Percentiles rank a stretch among this genome's conserved stretches.
These are phyloP conservation scores for Erythrobasidium yunnanense DNA, from an alignment of 768 basidiomycete genomes.

Conservation along the genomic window DNA sequence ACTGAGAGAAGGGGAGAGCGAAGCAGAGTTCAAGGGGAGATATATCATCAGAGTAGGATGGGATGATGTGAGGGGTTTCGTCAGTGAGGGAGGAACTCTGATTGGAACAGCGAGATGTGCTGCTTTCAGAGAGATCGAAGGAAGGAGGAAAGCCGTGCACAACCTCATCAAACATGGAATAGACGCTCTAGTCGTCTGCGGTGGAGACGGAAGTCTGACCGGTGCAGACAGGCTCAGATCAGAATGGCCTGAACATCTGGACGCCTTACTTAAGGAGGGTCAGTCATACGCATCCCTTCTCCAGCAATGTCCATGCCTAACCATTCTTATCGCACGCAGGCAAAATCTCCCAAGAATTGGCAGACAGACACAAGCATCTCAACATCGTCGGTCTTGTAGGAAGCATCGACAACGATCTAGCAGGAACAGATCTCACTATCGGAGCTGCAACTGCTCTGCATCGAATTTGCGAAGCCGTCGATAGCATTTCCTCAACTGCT, in stretches of 20 bases:
- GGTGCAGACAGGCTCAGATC: slow-evolving; percentile 86
- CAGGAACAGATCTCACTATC: slow-evolving; percentile 91
- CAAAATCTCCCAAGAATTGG: slow-evolving; percentile 64
- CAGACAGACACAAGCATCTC: slow-evolving; percentile 63
- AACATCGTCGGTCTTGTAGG: slow-evolving; percentile 97
- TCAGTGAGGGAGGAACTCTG: slow-evolving; percentile 77
- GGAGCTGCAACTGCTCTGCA: slow-evolving; percentile 50
- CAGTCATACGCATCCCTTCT: slow-evolving; percentile 35
- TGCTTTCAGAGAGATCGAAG: slow-evolving; percentile 73
- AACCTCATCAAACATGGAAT: slow-evolving; percentile 95
- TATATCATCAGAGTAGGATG: slow-evolving; percentile 58
- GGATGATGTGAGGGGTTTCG: slow-evolving; percentile 96
- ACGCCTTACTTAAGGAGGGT: slow-evolving; percentile 57
- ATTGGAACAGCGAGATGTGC: slow-evolving; percentile 85
- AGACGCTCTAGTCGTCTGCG: slow-evolving; percentile 90
- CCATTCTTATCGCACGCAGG: slow-evolving; percentile 43
- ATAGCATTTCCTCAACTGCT: slow-evolving; percentile 95
- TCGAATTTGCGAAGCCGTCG: slow-evolving; percentile 93
- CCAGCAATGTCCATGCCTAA: neutral
- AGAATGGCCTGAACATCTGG: slow-evolving; percentile 84
- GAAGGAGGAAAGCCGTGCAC: slow-evolving; percentile 72
- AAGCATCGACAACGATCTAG: slow-evolving; percentile 99
- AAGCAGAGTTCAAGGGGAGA: slow-evolving; percentile 56
- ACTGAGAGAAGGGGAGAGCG: slow-evolving; percentile 52
- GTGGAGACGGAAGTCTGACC: slow-evolving; percentile 91